phyloP scores from a whole-genome alignment of 1,284 basidiomycete genomes.

The Cryptococcus amylolentus region DNA sequence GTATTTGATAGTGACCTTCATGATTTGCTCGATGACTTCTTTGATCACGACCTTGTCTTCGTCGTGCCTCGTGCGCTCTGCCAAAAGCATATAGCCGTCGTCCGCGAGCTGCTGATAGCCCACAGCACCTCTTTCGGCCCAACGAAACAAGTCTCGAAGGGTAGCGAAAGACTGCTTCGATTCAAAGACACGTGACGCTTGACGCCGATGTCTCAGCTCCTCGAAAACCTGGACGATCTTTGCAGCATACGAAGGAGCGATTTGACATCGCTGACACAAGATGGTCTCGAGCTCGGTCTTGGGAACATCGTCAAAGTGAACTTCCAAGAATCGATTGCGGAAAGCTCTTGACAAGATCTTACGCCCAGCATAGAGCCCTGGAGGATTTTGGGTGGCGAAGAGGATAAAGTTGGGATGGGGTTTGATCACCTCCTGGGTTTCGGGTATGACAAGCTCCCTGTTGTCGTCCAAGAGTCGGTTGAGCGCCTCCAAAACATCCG shows the following conservation, averaged over 20 bases:
- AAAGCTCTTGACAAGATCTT: slow-evolving; percentile 95
- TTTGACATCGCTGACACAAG: slow-evolving; percentile 78
- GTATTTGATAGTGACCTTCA: slow-evolving; percentile 83
- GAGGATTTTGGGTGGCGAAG: slow-evolving; percentile 97
- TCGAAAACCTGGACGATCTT: slow-evolving; percentile 89
- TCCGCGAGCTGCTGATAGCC: slow-evolving; percentile 91
- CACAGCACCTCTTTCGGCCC: slow-evolving; percentile 85
- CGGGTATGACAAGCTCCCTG: slow-evolving; percentile 90
- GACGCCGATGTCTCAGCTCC: slow-evolving; percentile 88
- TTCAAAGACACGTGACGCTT: slow-evolving; percentile 90
- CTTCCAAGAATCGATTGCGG: slow-evolving; percentile 96
- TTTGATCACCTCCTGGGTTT: slow-evolving; percentile 89
- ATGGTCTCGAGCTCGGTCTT: slow-evolving; percentile 91
- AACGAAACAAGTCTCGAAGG: slow-evolving; percentile 93
- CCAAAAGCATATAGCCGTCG: slow-evolving; percentile 96
- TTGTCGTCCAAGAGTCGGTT: slow-evolving; percentile 98
- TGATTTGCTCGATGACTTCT: slow-evolving; percentile 83
- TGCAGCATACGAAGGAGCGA: slow-evolving; percentile 87
- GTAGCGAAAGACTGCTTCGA: slow-evolving; percentile 97
- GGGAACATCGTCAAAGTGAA: slow-evolving; percentile 97
- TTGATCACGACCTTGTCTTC: slow-evolving; percentile 90
- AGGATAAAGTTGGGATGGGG: slow-evolving; percentile 97
- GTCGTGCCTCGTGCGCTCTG: slow-evolving; percentile 76
- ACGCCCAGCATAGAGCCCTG: slow-evolving; percentile 93
- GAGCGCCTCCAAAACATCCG: slow-evolving; percentile 94